Percentiles rank a stretch among this genome's conserved stretches.
These are phyloP conservation scores for Stephania japonica DNA, from an alignment of 164 flowering plant genomes.

Conservation along the genomic window DNA sequence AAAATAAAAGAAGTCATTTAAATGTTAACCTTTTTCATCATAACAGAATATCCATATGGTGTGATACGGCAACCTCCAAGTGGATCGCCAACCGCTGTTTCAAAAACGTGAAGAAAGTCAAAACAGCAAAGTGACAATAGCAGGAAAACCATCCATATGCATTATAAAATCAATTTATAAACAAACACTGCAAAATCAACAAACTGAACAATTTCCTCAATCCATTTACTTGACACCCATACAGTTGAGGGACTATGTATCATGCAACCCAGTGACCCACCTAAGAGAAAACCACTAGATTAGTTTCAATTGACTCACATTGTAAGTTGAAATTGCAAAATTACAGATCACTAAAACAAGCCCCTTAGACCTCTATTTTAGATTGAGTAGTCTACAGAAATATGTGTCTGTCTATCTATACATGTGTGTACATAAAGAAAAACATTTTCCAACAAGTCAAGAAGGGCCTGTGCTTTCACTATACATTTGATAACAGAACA, in stretches of 20 bases:
- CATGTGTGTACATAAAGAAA: not conserved
- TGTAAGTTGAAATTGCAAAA: not conserved
- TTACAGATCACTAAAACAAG: not conserved
- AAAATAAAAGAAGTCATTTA: not conserved
- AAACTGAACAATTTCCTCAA: not conserved
- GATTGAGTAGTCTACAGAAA: not conserved
- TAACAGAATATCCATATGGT: constrained; percentile 78
- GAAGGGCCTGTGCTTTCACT: not conserved
- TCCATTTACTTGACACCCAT: not conserved
- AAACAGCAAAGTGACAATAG: not conserved
- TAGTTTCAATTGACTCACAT: not conserved
- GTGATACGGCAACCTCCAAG: constrained; percentile 90
- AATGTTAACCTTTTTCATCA: constrained; percentile 76
- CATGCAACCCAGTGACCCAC: not conserved
- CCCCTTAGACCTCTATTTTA: not conserved
- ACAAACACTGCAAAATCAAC: not conserved
- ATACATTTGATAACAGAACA: not conserved
- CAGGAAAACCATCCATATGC: not conserved
- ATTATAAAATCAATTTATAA: not conserved
- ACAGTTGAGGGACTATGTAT: not conserved
- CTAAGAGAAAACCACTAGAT: not conserved
- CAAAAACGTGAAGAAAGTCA: constrained; percentile 5
- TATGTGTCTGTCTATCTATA: no score
- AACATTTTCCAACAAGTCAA: not conserved
- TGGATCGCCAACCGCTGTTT: constrained; percentile 86